Conservation (phyloP, 2,329 filamentous ascomycete species). For the Aspergillus eucalypticola region DNA sequence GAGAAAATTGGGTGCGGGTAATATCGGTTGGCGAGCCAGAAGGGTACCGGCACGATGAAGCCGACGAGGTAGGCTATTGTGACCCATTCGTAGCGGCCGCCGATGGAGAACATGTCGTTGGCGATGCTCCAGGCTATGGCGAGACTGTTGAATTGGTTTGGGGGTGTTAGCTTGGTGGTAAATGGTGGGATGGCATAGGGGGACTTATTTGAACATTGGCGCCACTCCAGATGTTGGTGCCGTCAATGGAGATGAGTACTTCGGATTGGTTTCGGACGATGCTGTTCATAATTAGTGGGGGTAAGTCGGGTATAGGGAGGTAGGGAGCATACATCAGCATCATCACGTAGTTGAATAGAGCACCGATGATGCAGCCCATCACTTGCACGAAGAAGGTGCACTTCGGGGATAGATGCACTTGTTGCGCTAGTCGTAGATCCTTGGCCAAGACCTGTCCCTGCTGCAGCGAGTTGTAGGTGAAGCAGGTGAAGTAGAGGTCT, state of each 20-base stretch:
- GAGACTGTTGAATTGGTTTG: constrained; percentile 4
- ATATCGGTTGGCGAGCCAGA: constrained; percentile 1
- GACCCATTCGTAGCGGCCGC: constrained; percentile 6
- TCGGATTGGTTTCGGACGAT: constrained; percentile 3
- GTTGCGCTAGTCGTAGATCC: constrained; percentile 4
- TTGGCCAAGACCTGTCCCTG: constrained; percentile 4
- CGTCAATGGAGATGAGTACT: constrained; percentile 4
- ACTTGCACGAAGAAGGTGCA: constrained; percentile 8
- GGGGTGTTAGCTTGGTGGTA: background rate
- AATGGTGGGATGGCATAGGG: background rate
- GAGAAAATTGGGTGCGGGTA: constrained; percentile 3
- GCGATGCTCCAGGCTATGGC: constrained; percentile 8
- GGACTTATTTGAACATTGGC: constrained; percentile 6
- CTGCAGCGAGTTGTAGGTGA: constrained; percentile 5
- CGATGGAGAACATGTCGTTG: constrained; percentile 10
- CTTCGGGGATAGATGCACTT: constrained; percentile 1
- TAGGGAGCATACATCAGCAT: background rate
- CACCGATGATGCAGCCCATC: background rate
- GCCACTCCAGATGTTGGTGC: constrained; percentile 7
- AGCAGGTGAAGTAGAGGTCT: constrained; percentile 10
- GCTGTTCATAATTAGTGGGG: background rate
- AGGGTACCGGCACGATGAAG: constrained; percentile 2
- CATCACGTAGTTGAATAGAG: constrained; percentile 7
- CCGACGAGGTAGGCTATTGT: constrained; percentile 5
- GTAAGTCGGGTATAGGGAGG: no score